Percentiles rank a stretch among this genome's conserved stretches.
Evolutionary conservation across 495 filamentous ascomycete genomes (phyloP).

Genomic region (Staphylotrichum tortipilum): DNA sequence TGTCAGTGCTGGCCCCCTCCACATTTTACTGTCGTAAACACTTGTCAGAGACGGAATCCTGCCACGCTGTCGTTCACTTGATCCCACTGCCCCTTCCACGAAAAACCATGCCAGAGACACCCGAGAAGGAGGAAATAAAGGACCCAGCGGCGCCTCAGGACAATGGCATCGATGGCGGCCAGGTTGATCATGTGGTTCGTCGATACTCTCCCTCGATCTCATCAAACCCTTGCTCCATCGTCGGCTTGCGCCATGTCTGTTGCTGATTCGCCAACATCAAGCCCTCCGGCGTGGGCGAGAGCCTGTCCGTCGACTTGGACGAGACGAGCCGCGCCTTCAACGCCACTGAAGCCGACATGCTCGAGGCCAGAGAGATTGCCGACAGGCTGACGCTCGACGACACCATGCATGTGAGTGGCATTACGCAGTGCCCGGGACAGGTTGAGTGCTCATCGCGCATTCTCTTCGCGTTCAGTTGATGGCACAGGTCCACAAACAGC

Average conservation of each 20-base stretch:
- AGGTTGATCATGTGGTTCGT: slow-evolving; percentile 3
- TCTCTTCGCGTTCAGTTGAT: slow-evolving; percentile 10
- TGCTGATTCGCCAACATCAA: not conserved
- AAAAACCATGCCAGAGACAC: not conserved
- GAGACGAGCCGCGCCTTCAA: slow-evolving; percentile 11
- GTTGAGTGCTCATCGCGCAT: not conserved
- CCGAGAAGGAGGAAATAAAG: slow-evolving; percentile 3
- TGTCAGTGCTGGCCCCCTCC: too few relatives aligned
- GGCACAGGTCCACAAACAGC: slow-evolving; percentile 16
- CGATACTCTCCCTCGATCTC: too few relatives aligned
- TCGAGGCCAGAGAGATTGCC: slow-evolving; percentile 27
- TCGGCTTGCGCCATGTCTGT: too few relatives aligned
- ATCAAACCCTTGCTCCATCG: too few relatives aligned
- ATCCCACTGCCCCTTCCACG: not conserved
- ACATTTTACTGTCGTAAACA: too few relatives aligned
- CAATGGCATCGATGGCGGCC: not conserved
- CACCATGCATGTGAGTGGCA: slow-evolving; percentile 12
- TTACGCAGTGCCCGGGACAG: not conserved
- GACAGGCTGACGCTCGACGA: slow-evolving; percentile 27
- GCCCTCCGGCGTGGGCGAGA: not conserved
- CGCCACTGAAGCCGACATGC: slow-evolving; percentile 26
- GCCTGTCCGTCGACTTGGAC: not conserved
- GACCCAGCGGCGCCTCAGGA: not conserved
- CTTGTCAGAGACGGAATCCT: too few relatives aligned
- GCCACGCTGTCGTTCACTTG: not conserved